Evolutionary conservation across 2,329 filamentous ascomycete species (phyloP), one percentile per base, ranked within the genome.

Genomic region (Xylaria sp.): DNA sequence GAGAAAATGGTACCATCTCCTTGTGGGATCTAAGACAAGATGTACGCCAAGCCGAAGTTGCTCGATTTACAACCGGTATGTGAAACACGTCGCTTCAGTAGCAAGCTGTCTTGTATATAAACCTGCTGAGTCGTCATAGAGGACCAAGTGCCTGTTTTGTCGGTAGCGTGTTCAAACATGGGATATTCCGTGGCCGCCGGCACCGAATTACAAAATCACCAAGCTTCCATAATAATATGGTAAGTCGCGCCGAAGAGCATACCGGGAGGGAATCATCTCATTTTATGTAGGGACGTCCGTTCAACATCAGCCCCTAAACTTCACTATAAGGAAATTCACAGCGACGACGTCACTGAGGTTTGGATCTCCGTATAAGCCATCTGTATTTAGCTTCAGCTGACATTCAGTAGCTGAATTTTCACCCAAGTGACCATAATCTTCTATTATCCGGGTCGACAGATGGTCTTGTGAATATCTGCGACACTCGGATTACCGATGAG

Each of bases 361-460:
- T 64, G 65, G 15, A 47, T 35, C 23, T 35, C 44, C 80, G 54
- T 64, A 61, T n/a, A 53, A 35, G 9, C 23, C 53, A 3, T 40
- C n/a, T 31, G n/a, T 31, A 19, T 40, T n/a, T 29, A 47, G 31
- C 11, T 7, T 21, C 44, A 10, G 23, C 62, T 70, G 76, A 66
- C 61, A 63, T 67, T n/a, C 70, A 70, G 51, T 72, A 87, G 80
- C 76, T 88, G 1, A 79, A 82, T 71, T 87, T 88, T 69, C 87
- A 91, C 74, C 87, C 88, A 0, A 78, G 76, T 2, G 79, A 84
- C 49, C 81, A 85, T 0, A 81, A 84, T 44, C 78, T 90, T 15
- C 83, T 94, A 5, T 81, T 94, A 10, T 92, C 90, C 1, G 90
- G 90, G 43, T 92, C 90, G 37, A 94, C 90, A 13, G 91, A 95